These are phyloP conservation scores for Ascochyta rabiei DNA, from an alignment of 2,329 filamentous ascomycete genomes.

Conservation along the genomic window DNA sequence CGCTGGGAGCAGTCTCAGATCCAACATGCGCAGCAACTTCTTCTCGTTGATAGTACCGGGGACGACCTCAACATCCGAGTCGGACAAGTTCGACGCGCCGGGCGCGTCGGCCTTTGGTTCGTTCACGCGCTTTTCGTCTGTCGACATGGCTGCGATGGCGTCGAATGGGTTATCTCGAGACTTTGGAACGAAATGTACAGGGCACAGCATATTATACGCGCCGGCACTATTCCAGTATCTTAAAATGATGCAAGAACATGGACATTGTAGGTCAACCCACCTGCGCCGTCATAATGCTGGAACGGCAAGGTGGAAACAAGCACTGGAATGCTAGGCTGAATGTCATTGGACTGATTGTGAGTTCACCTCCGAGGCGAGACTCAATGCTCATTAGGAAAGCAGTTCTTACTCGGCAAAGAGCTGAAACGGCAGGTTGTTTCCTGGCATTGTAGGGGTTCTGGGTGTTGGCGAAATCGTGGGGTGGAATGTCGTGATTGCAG, in stretches of 20 bases:
- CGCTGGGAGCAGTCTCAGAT: constrained; percentile 49
- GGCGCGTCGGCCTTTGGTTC: constrained; percentile 20
- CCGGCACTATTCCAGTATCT: neutral
- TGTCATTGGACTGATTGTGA: constrained; percentile 28
- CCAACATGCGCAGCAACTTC: constrained; percentile 63
- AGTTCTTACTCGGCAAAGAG: neutral
- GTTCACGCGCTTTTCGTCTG: constrained; percentile 27
- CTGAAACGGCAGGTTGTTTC: constrained; percentile 11
- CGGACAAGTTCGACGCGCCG: constrained; percentile 27
- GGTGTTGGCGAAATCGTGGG: constrained; percentile 38
- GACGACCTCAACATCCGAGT: constrained; percentile 36
- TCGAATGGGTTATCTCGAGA: neutral
- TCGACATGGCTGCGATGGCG: constrained; percentile 7
- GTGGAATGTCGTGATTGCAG: constrained; percentile 45
- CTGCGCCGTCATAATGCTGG: constrained; percentile 12
- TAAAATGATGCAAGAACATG: constrained; percentile 43
- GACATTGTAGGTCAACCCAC: constrained; percentile 18
- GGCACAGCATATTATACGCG: constrained; percentile 14
- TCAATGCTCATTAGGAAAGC: constrained; percentile 15
- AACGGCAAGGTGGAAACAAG: constrained; percentile 6
- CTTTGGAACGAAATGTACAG: neutral
- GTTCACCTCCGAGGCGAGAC: constrained; percentile 15
- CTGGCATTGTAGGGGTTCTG: constrained; percentile 5
- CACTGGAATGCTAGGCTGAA: constrained; percentile 1
- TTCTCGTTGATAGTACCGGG: constrained; percentile 58